Conservation (phyloP, 208 protist genomes). For the Acanthamoeba healyi region DNA sequence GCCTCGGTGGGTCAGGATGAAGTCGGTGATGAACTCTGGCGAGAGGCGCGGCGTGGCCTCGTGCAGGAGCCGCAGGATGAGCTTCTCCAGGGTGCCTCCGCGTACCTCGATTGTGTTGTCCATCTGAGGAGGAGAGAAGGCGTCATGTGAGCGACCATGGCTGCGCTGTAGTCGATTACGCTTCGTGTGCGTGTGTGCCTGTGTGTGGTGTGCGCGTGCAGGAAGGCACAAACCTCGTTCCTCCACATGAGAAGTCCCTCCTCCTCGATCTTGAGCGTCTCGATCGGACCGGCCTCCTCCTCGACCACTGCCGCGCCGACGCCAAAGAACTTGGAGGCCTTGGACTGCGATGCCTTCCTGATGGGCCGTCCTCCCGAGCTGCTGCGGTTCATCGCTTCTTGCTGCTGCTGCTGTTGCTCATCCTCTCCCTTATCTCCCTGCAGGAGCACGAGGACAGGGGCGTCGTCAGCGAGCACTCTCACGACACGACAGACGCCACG, state of each 20-base stretch:
- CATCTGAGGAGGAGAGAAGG: no score
- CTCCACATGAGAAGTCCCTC: not conserved
- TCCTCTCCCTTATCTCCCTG: no score
- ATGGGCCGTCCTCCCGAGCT: not conserved
- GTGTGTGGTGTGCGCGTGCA: no score
- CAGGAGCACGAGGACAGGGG: no score
- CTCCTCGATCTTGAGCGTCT: constrained; percentile 7
- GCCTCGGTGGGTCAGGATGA: constrained; percentile 15
- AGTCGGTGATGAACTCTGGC: not conserved
- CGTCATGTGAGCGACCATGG: no score
- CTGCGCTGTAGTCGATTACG: no score
- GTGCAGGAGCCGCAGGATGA: constrained; percentile 8
- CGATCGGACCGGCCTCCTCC: not conserved
- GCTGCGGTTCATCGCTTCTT: not conserved
- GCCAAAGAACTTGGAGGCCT: constrained; percentile 9
- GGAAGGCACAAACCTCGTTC: no score
- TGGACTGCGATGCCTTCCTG: not conserved
- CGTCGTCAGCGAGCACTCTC: no score
- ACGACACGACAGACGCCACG: no score
- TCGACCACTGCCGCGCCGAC: not conserved
- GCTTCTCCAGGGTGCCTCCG: constrained; percentile 34
- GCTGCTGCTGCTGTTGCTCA: no score
- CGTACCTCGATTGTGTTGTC: not conserved
- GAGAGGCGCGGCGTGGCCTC: constrained; percentile 1
- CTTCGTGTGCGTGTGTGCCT: no score